Base-by-base conservation (phyloP, 208 protist species). In the Leishmania mexicana region DNA sequence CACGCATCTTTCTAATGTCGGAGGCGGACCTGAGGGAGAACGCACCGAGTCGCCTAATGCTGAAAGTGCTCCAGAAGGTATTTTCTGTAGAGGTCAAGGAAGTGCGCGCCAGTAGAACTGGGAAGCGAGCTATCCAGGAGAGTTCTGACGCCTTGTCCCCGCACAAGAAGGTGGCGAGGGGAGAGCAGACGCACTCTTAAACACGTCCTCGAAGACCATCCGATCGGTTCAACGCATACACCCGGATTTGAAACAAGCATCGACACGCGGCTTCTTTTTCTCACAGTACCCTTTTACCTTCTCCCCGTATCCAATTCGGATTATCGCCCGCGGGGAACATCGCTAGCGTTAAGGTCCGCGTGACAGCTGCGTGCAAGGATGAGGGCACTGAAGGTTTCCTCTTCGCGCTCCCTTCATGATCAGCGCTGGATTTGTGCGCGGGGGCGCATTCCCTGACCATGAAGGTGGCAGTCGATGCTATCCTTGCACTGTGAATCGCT, bases 21-120 rank as follows among this genome's bases (percentile, higher is more conserved):
- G 88, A 93, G 54, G 80, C 71, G 21, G 90, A 89, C 78, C 80
- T 96, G 72, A 60, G 58, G 15, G 28, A 60, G 3, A 79, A 81
- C 35, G 90, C 92, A 19, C 81, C 92, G 42, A 96, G 90, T 71
- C 87, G 92, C 10, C 78, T 96, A 28, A 79, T 92, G 80, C 83
- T 93, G 57, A 96, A 96, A 72, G 85, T 93, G 72, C 84, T 93
- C 42, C 74, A 89, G n/a, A 77, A 67, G 47, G 40, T 86, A 11
- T 73, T 65, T 1, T 38, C 65, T 49, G 10, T 49, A 17, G 68
- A n/a, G 76, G 73, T 58, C 28, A 75, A 75, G 60, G 53, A 54
- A 35, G 53, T 38, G 57, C 42, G 74, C 17, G 19, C 24, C 51
- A 35, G 74, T 51, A 65, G 38, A 31, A 24, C 21, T 47, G 38